Evolutionary conservation across 2,329 filamentous ascomycete species (phyloP), one percentile per base, ranked within the genome.

Genomic region (Leptosphaerulina australis): DNA sequence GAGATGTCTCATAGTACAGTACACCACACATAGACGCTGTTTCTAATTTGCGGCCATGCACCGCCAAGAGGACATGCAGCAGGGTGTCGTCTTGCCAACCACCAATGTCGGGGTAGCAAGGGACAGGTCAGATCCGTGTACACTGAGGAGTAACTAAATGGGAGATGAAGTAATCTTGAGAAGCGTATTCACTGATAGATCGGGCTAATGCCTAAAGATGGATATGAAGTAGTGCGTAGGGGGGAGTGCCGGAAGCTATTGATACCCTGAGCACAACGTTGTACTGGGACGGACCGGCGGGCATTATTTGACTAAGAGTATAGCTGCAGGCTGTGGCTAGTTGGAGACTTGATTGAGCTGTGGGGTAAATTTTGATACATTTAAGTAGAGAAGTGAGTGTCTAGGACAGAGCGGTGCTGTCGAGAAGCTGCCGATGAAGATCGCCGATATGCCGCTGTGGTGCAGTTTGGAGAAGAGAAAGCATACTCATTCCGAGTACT

Each of bases 161-260:
- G 24, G 6, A 30, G 18, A 12, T 21, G 10, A 5, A 30, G 11
- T 25, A 11, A 6, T 14, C 11, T 22, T 9, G n/a, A 30, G 41
- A 35, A 17, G 20, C 21, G 14, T 8, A 22, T 9, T 15, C 10
- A 15, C 10, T 5, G 2, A 9, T 6, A n/a, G 17, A 9, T 24
- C n/a, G 1, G 5, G 10, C 15, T 31, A 36, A 20, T 14, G 21
- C 22, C 4, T 9, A 6, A 22, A 14, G 31, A 30, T 11, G 20
- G 21, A 20, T 20, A 20, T 37, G 26, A 15, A 51, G 24, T 37
- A 41, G 40, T 22, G 25, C 41, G 36, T 25, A 20, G 24, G 15
- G 25, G 36, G 24, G 15, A 21, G 25, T 24, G 15, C 31, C 14
- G 41, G 36, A 25, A 2, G n/a, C 12, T 30, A 26, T 25, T 17